Percentiles rank a stretch among this genome's conserved stretches.
Evolutionary conservation across 331 rosid species (phyloP).

Genomic region (Pyrus hybrid): DNA sequence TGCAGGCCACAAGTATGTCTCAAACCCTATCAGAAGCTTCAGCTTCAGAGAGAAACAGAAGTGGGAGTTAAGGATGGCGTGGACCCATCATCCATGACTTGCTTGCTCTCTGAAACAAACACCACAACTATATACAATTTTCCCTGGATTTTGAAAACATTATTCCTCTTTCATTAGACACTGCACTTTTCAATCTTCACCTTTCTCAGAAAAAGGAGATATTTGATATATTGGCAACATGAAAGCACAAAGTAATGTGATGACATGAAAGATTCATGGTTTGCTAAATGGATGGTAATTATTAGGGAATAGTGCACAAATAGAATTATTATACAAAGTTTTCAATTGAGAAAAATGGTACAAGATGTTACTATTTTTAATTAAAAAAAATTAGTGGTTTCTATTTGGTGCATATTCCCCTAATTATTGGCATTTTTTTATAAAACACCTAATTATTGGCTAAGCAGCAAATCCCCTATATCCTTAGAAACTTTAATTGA

Average conservation of each 20-base stretch:
- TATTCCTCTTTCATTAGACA: too few relatives aligned
- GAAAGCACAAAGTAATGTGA: background rate
- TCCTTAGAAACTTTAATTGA: background rate
- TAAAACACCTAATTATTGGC: background rate
- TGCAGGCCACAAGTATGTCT: constrained; percentile 59
- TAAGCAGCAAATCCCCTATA: background rate
- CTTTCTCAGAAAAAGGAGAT: too few relatives aligned
- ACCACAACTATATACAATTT: constrained; percentile 35
- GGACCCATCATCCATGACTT: constrained; percentile 50
- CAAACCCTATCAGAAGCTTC: constrained; percentile 26
- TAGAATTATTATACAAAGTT: too few relatives aligned
- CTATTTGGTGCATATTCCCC: too few relatives aligned
- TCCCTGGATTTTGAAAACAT: background rate
- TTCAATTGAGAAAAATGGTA: too few relatives aligned
- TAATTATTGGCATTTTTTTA: too few relatives aligned
- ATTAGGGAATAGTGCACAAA: too few relatives aligned
- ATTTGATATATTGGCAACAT: background rate
- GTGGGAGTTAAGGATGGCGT: constrained; percentile 61
- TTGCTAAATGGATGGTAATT: background rate
- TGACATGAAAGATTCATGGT: background rate
- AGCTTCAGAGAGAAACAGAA: constrained; percentile 14
- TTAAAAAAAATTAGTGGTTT: too few relatives aligned
- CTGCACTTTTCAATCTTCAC: too few relatives aligned
- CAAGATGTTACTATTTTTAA: too few relatives aligned
- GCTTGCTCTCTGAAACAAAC: constrained; percentile 52